phyloP scores from a whole-genome alignment of 345 rosid species.

The Corchorus capsularis region DNA sequence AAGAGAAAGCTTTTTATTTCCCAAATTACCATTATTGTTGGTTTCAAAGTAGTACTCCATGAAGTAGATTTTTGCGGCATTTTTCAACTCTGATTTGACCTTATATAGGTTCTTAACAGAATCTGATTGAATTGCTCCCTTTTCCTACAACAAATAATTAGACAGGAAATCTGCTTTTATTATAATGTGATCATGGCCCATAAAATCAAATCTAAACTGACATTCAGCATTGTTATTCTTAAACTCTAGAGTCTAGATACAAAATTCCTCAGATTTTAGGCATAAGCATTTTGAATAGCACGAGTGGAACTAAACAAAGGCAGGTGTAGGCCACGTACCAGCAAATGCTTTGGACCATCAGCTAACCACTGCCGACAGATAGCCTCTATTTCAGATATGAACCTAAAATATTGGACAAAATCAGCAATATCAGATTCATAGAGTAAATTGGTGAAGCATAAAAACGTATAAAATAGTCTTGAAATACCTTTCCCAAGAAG shows the following conservation, averaged over 20 bases:
- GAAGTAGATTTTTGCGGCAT: constrained; percentile 69
- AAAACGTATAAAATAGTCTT: background rate
- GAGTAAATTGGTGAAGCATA: background rate
- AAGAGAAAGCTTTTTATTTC: constrained; percentile 22
- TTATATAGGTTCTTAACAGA: constrained; percentile 54
- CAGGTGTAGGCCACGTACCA: constrained; percentile 43
- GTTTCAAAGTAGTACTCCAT: constrained; percentile 80
- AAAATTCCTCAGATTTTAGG: background rate
- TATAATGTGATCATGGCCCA: constrained; percentile 8
- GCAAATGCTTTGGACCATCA: constrained; percentile 79
- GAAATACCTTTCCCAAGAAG: constrained; percentile 90
- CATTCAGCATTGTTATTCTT: background rate
- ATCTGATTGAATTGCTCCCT: constrained; percentile 72
- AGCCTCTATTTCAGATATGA: constrained; percentile 94
- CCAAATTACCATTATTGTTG: constrained; percentile 43
- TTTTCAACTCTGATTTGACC: constrained; percentile 72
- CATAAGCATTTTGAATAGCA: background rate
- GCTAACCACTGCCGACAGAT: constrained; percentile 91
- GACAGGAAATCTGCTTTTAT: constrained; percentile 20
- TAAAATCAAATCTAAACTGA: background rate
- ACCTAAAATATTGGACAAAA: constrained; percentile 45
- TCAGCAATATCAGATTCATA: background rate
- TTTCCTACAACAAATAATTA: constrained; percentile 53
- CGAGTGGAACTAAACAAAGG: background rate
- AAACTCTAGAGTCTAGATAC: background rate